Evolutionary conservation across 148 eudicot genomes (phyloP).

Genomic region (Fagopyrum tataricum): DNA sequence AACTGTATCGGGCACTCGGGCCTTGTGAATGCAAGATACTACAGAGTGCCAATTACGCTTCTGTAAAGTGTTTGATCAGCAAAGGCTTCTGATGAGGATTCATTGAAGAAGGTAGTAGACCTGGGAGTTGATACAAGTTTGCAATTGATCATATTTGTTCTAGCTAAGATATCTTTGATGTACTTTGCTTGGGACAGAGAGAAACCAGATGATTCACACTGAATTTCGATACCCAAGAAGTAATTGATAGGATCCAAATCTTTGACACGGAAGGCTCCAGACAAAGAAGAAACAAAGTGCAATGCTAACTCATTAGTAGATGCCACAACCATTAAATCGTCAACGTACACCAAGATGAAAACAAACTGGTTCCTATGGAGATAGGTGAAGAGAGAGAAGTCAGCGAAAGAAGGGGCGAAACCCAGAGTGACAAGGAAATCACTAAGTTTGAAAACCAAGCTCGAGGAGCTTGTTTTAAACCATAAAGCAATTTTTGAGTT

Average conservation of each 20-base stretch:
- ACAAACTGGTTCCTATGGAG: too few species aligned
- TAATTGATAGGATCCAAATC: neutral
- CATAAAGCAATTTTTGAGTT: neutral
- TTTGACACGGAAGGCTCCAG: neutral
- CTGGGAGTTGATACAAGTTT: neutral
- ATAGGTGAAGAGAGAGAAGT: neutral
- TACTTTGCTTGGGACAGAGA: neutral
- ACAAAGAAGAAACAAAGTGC: neutral
- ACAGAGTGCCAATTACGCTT: neutral
- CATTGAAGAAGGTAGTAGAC: neutral
- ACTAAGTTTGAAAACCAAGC: neutral
- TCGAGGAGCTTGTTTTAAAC: neutral
- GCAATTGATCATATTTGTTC: neutral
- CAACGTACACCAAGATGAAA: constrained; percentile 4
- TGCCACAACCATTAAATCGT: neutral
- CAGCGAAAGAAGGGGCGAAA: neutral
- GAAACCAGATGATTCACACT: neutral
- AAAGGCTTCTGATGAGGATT: neutral
- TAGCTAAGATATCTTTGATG: neutral
- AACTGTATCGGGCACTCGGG: neutral
- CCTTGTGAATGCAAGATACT: neutral
- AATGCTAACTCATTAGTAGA: neutral
- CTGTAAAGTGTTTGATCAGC: neutral
- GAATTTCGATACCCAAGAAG: neutral
- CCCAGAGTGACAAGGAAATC: neutral